Evolutionary conservation across 2,329 filamentous ascomycete genomes (phyloP).

Genomic region (Penicillium sp.): DNA sequence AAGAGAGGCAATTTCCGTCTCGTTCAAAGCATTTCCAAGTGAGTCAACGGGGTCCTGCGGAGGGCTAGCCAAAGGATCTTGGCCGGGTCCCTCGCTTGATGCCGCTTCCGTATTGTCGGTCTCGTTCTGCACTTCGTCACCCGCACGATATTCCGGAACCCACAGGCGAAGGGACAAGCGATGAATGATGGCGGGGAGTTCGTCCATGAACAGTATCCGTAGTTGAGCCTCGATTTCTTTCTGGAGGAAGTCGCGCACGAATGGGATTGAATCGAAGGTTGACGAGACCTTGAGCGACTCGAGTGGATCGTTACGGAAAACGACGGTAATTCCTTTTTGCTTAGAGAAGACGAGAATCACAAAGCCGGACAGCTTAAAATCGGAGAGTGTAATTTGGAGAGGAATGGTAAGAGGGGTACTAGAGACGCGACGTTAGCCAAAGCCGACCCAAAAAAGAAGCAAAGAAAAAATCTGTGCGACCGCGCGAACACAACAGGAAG

Average conservation of each 20-base stretch:
- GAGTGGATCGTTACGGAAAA: conserved; percentile 96
- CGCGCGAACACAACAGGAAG: not conserved
- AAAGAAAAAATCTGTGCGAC: not conserved
- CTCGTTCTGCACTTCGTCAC: conserved; percentile 58
- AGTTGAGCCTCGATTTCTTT: conserved; percentile 93
- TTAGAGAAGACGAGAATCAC: conserved; percentile 97
- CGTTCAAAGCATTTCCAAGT: conserved; percentile 72
- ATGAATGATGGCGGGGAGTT: conserved; percentile 94
- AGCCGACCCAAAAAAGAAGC: not conserved
- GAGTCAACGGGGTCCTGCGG: conserved; percentile 80
- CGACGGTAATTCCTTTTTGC: conserved; percentile 92
- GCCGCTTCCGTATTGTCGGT: conserved; percentile 47
- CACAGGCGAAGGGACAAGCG: conserved; percentile 82
- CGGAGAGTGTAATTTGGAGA: conserved; percentile 92
- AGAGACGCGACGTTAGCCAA: conserved; percentile 12
- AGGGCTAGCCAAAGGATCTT: conserved; percentile 79
- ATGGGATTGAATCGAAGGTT: conserved; percentile 98
- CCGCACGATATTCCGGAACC: conserved; percentile 78
- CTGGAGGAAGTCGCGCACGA: conserved; percentile 94
- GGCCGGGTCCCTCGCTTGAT: conserved; percentile 57
- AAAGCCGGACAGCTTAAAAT: conserved; percentile 93
- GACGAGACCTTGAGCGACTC: conserved; percentile 98
- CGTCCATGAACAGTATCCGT: conserved; percentile 94
- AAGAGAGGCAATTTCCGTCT: conserved; percentile 71
- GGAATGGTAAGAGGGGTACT: conserved; percentile 88